These are phyloP conservation scores for Marsdenia floribunda DNA, from an alignment of 257 asterid species.

Conservation along the genomic window DNA sequence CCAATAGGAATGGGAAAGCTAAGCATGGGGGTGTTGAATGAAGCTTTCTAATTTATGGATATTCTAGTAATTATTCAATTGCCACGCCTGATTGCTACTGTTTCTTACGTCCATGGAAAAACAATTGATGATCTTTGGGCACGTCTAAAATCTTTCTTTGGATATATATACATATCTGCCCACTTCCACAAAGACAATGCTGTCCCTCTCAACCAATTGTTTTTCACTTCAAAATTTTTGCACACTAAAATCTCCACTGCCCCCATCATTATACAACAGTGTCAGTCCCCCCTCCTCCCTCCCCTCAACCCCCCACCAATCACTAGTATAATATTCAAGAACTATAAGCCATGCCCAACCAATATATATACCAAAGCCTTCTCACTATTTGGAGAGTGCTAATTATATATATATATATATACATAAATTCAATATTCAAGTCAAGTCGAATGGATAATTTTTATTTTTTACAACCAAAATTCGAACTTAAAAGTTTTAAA, in stretches of 20 bases:
- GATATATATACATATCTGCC: constrained; percentile 19
- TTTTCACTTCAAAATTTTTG: constrained; percentile 10
- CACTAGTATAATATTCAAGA: background rate
- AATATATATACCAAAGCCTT: too few relatives aligned
- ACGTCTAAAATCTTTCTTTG: constrained; percentile 48
- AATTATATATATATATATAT: too few relatives aligned
- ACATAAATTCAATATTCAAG: too few relatives aligned
- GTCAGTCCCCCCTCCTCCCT: background rate
- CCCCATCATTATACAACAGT: constrained; percentile 11
- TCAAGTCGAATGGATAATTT: too few relatives aligned
- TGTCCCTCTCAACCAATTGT: constrained; percentile 25
- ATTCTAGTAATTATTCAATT: constrained; percentile 37
- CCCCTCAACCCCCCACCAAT: background rate
- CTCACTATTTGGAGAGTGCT: too few relatives aligned
- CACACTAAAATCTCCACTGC: constrained; percentile 6
- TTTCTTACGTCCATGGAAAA: constrained; percentile 19
- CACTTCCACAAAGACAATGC: constrained; percentile 25
- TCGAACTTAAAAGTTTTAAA: too few relatives aligned
- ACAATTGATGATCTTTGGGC: constrained; percentile 62
- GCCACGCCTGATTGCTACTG: constrained; percentile 49
- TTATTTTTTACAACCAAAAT: too few relatives aligned
- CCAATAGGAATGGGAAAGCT: too few relatives aligned
- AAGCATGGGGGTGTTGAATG: constrained; percentile 10
- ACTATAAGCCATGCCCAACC: background rate
- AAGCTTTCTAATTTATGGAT: constrained; percentile 24